These are phyloP conservation scores for Mallotus nudiflorus DNA, from an alignment of 345 rosid genomes.

Conservation along the genomic window DNA sequence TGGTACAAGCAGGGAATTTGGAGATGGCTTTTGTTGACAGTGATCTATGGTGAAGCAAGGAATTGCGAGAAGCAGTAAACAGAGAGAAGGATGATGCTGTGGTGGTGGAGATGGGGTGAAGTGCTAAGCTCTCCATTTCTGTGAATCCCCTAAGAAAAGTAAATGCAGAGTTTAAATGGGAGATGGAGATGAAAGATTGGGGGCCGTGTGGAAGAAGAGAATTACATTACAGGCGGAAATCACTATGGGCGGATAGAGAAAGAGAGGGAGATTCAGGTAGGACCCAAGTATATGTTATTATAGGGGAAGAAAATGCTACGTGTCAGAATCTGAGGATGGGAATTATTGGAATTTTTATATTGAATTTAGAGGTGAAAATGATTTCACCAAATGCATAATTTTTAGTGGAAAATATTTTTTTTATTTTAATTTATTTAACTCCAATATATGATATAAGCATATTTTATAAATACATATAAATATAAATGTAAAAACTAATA, in stretches of 20 bases:
- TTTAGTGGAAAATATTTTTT: too few species aligned
- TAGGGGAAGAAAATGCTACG: background rate
- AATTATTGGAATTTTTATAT: background rate
- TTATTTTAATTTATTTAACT: too few species aligned
- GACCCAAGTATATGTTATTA: conserved; percentile 5
- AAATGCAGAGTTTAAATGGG: background rate
- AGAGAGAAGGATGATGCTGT: conserved; percentile 36
- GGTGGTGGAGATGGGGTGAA: conserved; percentile 50
- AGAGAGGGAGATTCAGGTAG: background rate
- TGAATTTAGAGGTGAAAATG: too few species aligned
- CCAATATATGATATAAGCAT: too few species aligned
- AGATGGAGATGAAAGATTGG: background rate
- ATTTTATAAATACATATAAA: too few species aligned
- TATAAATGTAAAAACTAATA: too few species aligned
- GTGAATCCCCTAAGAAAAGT: background rate
- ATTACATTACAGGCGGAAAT: conserved; percentile 1
- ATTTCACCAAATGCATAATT: too few species aligned
- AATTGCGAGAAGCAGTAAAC: conserved; percentile 17
- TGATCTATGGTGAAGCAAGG: conserved; percentile 45
- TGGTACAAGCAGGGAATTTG: conserved; percentile 41
- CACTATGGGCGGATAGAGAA: background rate
- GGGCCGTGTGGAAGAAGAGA: background rate
- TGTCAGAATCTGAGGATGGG: conserved; percentile 6
- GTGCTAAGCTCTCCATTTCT: conserved; percentile 71
- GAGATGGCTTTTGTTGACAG: conserved; percentile 25